phyloP scores from a whole-genome alignment of 2,329 filamentous ascomycete genomes.

The Aureobasidium subglaciale region DNA sequence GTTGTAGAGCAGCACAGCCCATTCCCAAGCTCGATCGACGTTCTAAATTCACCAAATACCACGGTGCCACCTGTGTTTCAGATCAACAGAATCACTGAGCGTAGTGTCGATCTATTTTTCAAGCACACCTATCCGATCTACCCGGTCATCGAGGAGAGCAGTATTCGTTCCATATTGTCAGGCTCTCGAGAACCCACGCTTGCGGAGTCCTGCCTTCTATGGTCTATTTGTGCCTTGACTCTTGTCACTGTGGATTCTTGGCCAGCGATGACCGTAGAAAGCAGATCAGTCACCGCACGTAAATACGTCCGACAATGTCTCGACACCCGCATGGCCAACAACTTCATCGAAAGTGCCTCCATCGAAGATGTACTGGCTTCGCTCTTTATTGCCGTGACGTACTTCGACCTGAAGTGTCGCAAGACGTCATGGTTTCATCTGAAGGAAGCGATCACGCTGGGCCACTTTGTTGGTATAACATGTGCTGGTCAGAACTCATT shows the following conservation, averaged over 20 bases:
- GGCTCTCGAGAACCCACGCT: background rate
- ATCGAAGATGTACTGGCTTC: conserved; percentile 17
- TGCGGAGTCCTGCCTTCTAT: conserved; percentile 15
- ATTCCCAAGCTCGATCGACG: background rate
- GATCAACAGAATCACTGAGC: background rate
- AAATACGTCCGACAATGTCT: conserved; percentile 13
- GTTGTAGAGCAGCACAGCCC: too few relatives aligned
- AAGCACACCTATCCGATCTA: conserved; percentile 18
- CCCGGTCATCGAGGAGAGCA: conserved; percentile 11
- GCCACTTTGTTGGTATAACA: conserved; percentile 6
- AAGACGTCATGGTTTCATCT: conserved; percentile 19
- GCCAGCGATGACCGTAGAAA: conserved; percentile 16
- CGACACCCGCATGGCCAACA: conserved; percentile 8
- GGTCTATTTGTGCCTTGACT: conserved; percentile 18
- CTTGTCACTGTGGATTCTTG: conserved; percentile 17
- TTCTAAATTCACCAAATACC: too few relatives aligned
- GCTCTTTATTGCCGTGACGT: conserved; percentile 18
- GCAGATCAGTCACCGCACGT: background rate
- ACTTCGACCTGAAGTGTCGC: conserved; percentile 19
- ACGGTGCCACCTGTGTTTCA: too few relatives aligned
- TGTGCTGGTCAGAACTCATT: background rate
- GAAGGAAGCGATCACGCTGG: conserved; percentile 18
- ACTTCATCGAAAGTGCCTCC: conserved; percentile 11
- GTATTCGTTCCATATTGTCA: conserved; percentile 10
- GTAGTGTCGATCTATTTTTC: conserved; percentile 17